A percentile compares a stretch with the other conserved stretches of the same genome.
Conservation (phyloP, 2,329 filamentous ascomycete genomes). For the Penicillium sp. region DNA sequence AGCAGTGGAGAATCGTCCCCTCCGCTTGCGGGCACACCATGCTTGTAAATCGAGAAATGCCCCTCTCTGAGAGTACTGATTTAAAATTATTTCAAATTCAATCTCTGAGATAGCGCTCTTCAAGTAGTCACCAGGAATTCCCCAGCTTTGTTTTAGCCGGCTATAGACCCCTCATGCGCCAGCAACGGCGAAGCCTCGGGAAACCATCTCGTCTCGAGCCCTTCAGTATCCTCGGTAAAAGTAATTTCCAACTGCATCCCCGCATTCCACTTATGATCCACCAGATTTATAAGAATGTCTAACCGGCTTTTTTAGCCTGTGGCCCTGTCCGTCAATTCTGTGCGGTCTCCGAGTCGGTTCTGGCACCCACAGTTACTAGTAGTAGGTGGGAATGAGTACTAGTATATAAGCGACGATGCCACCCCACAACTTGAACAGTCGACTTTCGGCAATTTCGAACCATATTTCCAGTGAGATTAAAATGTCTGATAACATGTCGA, state of each 20-base stretch:
- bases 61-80: too few relatives aligned
- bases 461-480: constrained; percentile 11
- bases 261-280: neutral
- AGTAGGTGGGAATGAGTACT: too few relatives aligned
- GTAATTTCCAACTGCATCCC: neutral
- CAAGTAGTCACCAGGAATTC: too few relatives aligned
- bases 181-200: neutral
- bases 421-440: neutral
- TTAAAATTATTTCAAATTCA: too few relatives aligned
- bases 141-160: too few relatives aligned
- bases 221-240: constrained; percentile 5
- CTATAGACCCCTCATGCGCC: too few relatives aligned
- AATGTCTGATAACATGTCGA: constrained; percentile 8
- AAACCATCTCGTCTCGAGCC: neutral
- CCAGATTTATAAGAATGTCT: neutral
- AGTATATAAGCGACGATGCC: constrained; percentile 6
- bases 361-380: neutral
- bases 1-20: neutral
- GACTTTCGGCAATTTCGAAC: constrained; percentile 13
- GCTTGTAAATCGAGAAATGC: too few relatives aligned
- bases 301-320: neutral
- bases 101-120: too few relatives aligned
- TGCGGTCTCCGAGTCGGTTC: neutral
- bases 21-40: neutral
- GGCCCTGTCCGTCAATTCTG: neutral